Conservation (phyloP, 2,329 filamentous ascomycete species). For the Berkeleyomyces basicola region DNA sequence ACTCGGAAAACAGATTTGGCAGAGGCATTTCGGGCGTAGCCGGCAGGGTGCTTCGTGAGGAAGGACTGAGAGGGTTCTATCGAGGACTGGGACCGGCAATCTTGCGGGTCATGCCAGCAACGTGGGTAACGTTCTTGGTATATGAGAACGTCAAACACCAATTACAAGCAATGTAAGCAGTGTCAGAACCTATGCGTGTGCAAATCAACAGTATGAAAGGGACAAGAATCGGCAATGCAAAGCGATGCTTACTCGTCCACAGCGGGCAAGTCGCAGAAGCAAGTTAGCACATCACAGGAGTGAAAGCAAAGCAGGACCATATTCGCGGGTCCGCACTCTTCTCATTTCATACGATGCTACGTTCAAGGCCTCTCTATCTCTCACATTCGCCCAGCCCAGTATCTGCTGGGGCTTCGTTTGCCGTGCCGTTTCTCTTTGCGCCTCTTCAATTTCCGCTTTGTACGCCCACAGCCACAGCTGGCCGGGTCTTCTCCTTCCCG, state of each 20-base stretch:
- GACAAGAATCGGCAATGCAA: neutral
- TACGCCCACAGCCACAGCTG: neutral
- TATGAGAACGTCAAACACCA: slow-evolving; percentile 85
- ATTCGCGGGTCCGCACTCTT: too few species aligned
- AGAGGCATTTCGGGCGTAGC: slow-evolving; percentile 55
- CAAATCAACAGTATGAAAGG: neutral
- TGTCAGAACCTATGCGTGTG: neutral
- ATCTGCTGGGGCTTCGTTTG: neutral
- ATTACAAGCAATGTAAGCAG: slow-evolving; percentile 27
- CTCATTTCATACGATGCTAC: too few species aligned
- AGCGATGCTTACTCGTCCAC: too few species aligned
- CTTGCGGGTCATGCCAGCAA: slow-evolving; percentile 81
- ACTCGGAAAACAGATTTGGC: slow-evolving; percentile 58
- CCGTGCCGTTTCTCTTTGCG: neutral
- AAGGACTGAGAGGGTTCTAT: slow-evolving; percentile 75
- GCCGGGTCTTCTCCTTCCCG: neutral
- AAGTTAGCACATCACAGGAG: neutral
- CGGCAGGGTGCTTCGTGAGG: slow-evolving; percentile 56
- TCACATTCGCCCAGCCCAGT: neutral
- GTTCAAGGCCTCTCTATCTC: too few species aligned
- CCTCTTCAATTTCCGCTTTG: neutral
- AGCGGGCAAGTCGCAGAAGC: too few species aligned
- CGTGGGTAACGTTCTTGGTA: slow-evolving; percentile 90
- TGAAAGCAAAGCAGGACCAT: neutral
- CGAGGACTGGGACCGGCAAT: slow-evolving; percentile 78